Evolutionary conservation across 2,329 filamentous ascomycete genomes (phyloP).

Genomic region (Colletotrichum ledebouriae): DNA sequence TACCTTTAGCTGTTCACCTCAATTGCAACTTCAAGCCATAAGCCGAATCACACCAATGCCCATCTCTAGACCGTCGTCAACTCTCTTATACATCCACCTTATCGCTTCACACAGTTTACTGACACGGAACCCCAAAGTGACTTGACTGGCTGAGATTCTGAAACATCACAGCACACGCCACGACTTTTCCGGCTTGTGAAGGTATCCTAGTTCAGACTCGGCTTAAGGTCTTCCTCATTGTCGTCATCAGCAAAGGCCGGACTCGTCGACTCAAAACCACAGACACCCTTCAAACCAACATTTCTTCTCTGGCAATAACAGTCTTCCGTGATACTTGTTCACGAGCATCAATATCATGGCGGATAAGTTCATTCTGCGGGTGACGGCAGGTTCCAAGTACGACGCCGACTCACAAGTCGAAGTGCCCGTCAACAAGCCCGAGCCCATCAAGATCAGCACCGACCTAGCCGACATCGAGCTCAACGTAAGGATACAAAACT

Average conservation of each 20-base stretch:
- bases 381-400: conserved; percentile 86
- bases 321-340: too few species aligned
- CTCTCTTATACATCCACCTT: not conserved
- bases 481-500: conserved; percentile 79
- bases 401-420: conserved; percentile 77
- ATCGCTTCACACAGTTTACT: not conserved
- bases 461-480: conserved; percentile 75
- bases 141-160: not conserved
- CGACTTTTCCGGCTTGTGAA: not conserved
- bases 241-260: not conserved
- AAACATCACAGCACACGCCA: conserved; percentile 12
- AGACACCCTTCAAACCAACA: not conserved
- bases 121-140: not conserved
- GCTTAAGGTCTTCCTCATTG: not conserved
- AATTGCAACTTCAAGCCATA: conserved; percentile 1
- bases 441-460: conserved; percentile 73
- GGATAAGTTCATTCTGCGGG: conserved; percentile 82
- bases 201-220: not conserved
- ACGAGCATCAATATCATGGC: conserved; percentile 53
- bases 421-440: conserved; percentile 80
- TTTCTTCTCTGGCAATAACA: too few species aligned
- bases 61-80: not conserved
- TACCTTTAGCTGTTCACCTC: not conserved
- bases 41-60: not conserved
- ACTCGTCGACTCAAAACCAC: too few species aligned